phyloP scores from a whole-genome alignment of 2,329 filamentous ascomycete species.

The Huntiella abstrusa region DNA sequence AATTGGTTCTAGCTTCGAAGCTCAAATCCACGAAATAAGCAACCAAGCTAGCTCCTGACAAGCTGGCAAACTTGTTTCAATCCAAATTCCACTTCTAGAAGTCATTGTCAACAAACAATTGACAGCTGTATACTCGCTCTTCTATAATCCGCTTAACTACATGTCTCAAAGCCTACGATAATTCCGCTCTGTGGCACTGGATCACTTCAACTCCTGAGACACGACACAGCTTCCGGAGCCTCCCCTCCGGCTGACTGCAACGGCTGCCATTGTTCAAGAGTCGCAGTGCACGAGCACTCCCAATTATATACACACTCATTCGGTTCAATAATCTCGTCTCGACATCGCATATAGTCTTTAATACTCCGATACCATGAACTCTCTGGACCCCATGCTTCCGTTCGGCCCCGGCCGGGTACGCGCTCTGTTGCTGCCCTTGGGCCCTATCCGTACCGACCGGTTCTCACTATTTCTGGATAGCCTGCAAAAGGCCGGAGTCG shows the following conservation, averaged over 20 bases:
- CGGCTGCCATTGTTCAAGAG: no score
- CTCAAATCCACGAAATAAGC: no score
- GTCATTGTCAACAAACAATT: no score
- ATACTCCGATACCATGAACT: constrained; percentile 47
- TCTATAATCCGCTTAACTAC: not conserved
- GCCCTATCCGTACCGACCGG: constrained; percentile 62
- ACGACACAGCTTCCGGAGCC: no score
- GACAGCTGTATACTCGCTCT: no score
- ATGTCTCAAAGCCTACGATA: not conserved
- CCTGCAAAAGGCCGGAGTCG: constrained; percentile 59
- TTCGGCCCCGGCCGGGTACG: constrained; percentile 81
- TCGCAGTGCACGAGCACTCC: no score
- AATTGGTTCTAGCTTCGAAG: no score
- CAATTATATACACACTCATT: no score
- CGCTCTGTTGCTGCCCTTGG: constrained; percentile 70
- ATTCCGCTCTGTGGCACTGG: not conserved
- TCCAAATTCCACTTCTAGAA: no score
- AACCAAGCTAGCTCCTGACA: constrained; percentile 1
- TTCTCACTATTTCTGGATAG: constrained; percentile 65
- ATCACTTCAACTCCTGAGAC: not conserved
- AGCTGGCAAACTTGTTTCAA: constrained; percentile 1
- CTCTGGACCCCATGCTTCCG: constrained; percentile 69
- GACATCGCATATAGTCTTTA: constrained; percentile 4
- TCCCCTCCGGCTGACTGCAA: no score
- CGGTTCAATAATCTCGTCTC: no score